Percentiles rank a stretch among this genome's conserved stretches.
Conservation (phyloP, 163 green algal genomes). For the Coccomyxa subellipsoidea region DNA sequence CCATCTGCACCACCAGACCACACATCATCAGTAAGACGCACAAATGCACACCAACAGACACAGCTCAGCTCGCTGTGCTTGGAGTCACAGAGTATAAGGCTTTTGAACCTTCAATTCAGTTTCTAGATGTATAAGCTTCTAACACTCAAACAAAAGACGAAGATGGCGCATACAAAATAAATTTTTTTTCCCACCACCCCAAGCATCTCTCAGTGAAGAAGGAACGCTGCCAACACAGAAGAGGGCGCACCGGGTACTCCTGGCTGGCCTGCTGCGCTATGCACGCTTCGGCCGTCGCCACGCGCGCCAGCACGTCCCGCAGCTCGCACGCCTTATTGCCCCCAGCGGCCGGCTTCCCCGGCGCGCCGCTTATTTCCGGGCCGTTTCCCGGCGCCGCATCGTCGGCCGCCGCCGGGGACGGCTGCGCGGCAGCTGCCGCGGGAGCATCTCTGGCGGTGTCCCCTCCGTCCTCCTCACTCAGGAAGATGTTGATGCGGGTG, state of each 20-base stretch:
- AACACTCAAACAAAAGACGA: no score
- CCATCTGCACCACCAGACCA: neutral
- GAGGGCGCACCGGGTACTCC: neutral
- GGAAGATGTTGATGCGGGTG: conserved; percentile 6
- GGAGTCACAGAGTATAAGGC: no score
- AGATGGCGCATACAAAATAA: no score
- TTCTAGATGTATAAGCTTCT: no score
- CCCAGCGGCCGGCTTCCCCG: neutral
- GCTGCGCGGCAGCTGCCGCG: no score
- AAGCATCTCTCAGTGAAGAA: neutral
- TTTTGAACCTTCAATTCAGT: no score
- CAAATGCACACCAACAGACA: no score
- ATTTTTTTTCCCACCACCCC: no score
- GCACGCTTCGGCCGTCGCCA: neutral
- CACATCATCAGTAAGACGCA: no score
- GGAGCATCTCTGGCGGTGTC: neutral
- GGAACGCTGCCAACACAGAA: neutral
- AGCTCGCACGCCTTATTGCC: neutral
- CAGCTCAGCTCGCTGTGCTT: no score
- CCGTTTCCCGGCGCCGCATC: neutral
- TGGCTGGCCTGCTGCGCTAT: neutral
- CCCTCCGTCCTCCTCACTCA: neutral
- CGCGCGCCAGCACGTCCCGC: neutral
- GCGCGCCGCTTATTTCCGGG: no score
- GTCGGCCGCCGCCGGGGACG: neutral